Evolutionary conservation across 257 asterid genomes (phyloP).

Genomic region (Ballota nigra): DNA sequence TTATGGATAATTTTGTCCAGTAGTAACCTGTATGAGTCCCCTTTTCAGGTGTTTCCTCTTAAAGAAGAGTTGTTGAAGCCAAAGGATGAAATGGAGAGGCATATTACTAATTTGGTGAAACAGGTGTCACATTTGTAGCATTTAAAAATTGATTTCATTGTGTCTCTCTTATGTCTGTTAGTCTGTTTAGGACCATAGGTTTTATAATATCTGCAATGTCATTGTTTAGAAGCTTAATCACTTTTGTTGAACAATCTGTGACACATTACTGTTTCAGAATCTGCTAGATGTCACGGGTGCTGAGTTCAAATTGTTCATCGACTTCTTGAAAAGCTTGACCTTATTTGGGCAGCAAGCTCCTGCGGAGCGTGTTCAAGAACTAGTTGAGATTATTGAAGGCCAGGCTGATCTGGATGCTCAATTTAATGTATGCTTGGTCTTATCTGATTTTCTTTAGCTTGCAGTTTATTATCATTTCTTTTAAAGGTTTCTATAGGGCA

Average conservation of each 20-base stretch:
- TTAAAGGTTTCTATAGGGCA: neutral
- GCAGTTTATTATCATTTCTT: neutral
- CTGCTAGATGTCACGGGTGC: slow-evolving; percentile 89
- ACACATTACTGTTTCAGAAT: slow-evolving; percentile 55
- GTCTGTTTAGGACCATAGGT: neutral
- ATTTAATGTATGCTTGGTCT: slow-evolving; percentile 56
- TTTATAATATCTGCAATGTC: slow-evolving; percentile 10
- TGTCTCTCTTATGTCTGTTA: neutral
- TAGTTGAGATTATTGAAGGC: slow-evolving; percentile 94
- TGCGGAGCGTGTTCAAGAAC: slow-evolving; percentile 83
- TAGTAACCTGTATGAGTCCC: slow-evolving; percentile 18
- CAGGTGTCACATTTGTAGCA: slow-evolving; percentile 48
- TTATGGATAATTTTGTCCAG: neutral
- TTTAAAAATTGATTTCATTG: neutral
- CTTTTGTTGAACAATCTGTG: neutral
- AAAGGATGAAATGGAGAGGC: slow-evolving; percentile 86
- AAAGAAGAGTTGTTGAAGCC: slow-evolving; percentile 84
- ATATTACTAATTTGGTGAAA: slow-evolving; percentile 76
- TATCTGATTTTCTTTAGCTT: slow-evolving; percentile 4
- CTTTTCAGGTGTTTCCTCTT: slow-evolving; percentile 77
- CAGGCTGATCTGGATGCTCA: slow-evolving; percentile 98
- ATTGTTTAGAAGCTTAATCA: neutral
- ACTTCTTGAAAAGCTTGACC: slow-evolving; percentile 86
- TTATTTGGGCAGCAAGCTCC: slow-evolving; percentile 86
- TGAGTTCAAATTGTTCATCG: slow-evolving; percentile 85